These are phyloP conservation scores for Pyrus communis DNA, from an alignment of 306 rosid genomes.

Conservation along the genomic window DNA sequence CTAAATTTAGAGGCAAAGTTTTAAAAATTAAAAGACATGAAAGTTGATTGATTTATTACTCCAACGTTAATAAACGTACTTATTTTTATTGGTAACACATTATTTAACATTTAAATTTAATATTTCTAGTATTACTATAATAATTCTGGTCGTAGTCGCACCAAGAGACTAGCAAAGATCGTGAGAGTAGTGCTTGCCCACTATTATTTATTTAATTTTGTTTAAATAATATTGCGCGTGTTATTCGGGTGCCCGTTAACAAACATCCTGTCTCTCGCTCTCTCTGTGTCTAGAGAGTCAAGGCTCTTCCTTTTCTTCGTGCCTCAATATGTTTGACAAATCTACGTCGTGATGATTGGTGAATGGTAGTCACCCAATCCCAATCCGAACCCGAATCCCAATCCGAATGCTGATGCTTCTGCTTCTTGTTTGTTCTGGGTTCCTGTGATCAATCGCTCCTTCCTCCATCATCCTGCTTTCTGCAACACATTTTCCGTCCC, in stretches of 20 bases:
- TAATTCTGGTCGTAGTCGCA: neutral
- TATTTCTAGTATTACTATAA: accelerated
- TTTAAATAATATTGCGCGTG: neutral
- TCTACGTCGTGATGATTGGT: neutral
- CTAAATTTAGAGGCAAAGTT: too few relatives aligned
- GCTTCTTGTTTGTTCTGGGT: neutral
- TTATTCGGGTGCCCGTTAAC: neutral
- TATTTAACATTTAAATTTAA: too few relatives aligned
- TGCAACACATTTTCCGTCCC: neutral
- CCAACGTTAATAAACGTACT: accelerated
- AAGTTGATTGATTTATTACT: too few relatives aligned
- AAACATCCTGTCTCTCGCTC: neutral
- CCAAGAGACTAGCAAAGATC: neutral
- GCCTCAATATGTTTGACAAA: neutral
- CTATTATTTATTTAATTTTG: neutral
- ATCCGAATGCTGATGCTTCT: neutral
- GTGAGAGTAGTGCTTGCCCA: neutral
- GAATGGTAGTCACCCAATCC: neutral
- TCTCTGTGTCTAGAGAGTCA: neutral
- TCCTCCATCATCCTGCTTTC: neutral
- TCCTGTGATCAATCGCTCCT: neutral
- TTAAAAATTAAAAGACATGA: too few relatives aligned
- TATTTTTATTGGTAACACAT: accelerated
- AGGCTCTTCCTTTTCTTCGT: neutral
- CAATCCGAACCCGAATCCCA: neutral